Base-by-base conservation (phyloP, 1,284 basidiomycete genomes). In the Cutaneotrichosporon dermatis region DNA sequence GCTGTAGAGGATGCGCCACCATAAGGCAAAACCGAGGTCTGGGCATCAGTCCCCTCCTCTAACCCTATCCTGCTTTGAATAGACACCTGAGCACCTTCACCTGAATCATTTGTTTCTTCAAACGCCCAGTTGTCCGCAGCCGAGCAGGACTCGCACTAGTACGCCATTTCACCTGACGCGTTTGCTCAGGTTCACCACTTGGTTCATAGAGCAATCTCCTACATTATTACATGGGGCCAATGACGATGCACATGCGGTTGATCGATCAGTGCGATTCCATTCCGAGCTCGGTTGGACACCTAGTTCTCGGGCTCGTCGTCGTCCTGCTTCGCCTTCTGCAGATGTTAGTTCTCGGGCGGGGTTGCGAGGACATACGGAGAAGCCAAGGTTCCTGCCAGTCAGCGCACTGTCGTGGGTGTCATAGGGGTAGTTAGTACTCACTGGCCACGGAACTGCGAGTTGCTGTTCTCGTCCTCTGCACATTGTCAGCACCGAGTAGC, bases 271-370 rank as follows among this genome's bases (percentile, higher is more conserved):
- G 36, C 40, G 12, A 9, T 35, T 37, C 48, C 35, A 44, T n/a
- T 12, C 16, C 44, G 25, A 25, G 25, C 25, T 25, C 2, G 25
- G 3, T 25, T 25, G 0, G 6, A n/a, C n/a, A 34, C 34, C 55
- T 64, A 64, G 57, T 59, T 64, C 46, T 64, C 57, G 51, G 62
- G 62, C 59, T 64, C 62, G 57, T 64, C 62, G 57, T 64, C 46
- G 59, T 63, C 43, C 55, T 60, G 60, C 50, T 39, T 41, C 25
- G 25, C 25, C 55, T 56, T 41, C 40, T 25, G 12, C 33, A 34
- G 8, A n/a, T 6, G 42, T 39, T 4, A 45, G 42, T 25, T 2
- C 2, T 2, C 25, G 25, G 2, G 5, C 34, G 10, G n/a, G 33
- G 34, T n/a, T 12, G 25, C n/a, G 9, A 25, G 5, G 25, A 37